phyloP scores from a whole-genome alignment of 2,329 filamentous ascomycete species.

The Penicillium sp. region DNA sequence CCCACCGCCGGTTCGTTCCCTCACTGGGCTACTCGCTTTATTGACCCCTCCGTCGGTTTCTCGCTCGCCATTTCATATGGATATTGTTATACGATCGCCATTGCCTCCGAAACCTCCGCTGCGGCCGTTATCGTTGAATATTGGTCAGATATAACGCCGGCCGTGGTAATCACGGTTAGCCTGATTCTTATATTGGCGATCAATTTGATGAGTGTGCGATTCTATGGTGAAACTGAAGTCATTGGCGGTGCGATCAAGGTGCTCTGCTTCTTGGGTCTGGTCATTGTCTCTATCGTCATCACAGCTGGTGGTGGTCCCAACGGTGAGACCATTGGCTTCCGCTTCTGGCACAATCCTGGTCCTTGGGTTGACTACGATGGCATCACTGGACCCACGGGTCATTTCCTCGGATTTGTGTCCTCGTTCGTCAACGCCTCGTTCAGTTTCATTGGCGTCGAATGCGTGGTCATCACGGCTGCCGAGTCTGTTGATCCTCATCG shows the following conservation, averaged over 20 bases:
- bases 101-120: slow-evolving; percentile 74
- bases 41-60: slow-evolving; percentile 89
- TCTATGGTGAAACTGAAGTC: slow-evolving; percentile 36
- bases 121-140: slow-evolving; percentile 81
- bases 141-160: slow-evolving; percentile 66
- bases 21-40: slow-evolving; percentile 82
- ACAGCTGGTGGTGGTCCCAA: slow-evolving; percentile 34
- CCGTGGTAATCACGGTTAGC: slow-evolving; percentile 64
- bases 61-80: slow-evolving; percentile 75
- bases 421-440: slow-evolving; percentile 44
- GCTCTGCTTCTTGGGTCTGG: slow-evolving; percentile 31
- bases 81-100: slow-evolving; percentile 80
- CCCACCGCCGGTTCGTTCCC: slow-evolving; percentile 89
- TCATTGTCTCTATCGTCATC: slow-evolving; percentile 34
- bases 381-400: slow-evolving; percentile 33
- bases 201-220: slow-evolving; percentile 33
- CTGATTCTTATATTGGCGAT: slow-evolving; percentile 31
- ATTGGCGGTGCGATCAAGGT: slow-evolving; percentile 33
- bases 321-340: slow-evolving; percentile 34
- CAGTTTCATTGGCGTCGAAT: slow-evolving; percentile 44
- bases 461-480: slow-evolving; percentile 41
- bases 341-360: slow-evolving; percentile 37
- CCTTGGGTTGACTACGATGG: slow-evolving; percentile 34
- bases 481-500: slow-evolving; percentile 42
- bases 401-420: slow-evolving; percentile 38